Evolutionary conservation across 768 basidiomycete species (phyloP), one percentile per base, ranked within the genome.

Genomic region (Lactarius indigo): DNA sequence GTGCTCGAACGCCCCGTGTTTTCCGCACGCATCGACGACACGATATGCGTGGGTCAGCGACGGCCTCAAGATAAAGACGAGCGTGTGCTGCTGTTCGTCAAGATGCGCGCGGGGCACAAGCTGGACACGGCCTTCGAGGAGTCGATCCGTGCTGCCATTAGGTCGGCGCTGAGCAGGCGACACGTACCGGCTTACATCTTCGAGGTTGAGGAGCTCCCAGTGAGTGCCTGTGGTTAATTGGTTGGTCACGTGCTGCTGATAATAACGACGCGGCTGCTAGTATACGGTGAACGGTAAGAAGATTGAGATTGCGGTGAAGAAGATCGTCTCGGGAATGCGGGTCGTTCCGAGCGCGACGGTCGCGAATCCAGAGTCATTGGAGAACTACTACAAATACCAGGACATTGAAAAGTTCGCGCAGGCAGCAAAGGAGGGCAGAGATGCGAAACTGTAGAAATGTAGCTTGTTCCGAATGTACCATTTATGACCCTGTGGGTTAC

Each of bases 281-380:
- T 89, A 90, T 69, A 91, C 88, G 0, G 85, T 89, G 10, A 90
- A 90, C 58, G 85, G 85, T 12, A 91, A 90, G 80, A 90, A 90
- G 73, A 89, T 90, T 52, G 90, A 90, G 76, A 89, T 91, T 33
- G 88, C 87, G 2, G 86, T 90, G 59, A 91, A 90, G 74, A 88
- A 90, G 71, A 88, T 91, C 64, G 81, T 90, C 50, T 90, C 87
- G n/a, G 89, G 88, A 1, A 78, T 79, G 13, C 79, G 83, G 64
- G 68, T 89, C 52, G 80, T 84, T 70, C 88, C 89, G 4, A 91
- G 88, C 68, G 89, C 89, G 23, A 90, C 89, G 2, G 88, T 91
- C 23, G 87, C 87, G 8, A 90, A 90, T 72, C 89, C 89, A 0
- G 86, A 87, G 61, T 83, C 85, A 0, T 78, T 90, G 55, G 74